Base-by-base conservation (phyloP, 2,329 filamentous ascomycete species). In the Aspergillus costaricaensis region DNA sequence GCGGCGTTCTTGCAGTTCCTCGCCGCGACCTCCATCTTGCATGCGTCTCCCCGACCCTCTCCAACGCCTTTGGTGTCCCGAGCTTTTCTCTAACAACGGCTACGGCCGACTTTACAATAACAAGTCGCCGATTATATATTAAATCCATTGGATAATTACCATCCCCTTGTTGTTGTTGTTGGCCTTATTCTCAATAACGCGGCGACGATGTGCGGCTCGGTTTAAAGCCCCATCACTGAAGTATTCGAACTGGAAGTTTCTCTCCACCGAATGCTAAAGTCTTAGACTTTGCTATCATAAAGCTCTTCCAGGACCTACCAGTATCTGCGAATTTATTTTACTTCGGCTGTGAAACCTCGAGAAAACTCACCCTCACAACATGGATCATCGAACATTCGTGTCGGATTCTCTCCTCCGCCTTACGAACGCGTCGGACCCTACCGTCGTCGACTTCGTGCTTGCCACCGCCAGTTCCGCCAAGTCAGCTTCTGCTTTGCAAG, bases 381-480 rank as follows among this genome's bases (percentile, higher is more conserved):
- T 79, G 77, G 75, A 78, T 51, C 70, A 74, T 60, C 72, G 72
- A 56, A 75, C 72, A 14, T 79, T 79, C 58, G 71, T 79, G n/a
- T 83, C 81, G 55, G 82, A 84, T 68, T 79, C 81, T 58, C 76
- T 84, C 58, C 77, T 83, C 65, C 80, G 79, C 59, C 77, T 86
- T 54, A 81, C 83, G 39, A 83, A 83, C 63, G 83, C 80, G 51
- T 84, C 83, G 41, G 84, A 86, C 62, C 75, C 80, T 38, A 85
- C 84, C 55, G 77, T 84, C 53, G 74, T 86, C 62, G 84, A 86
- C 72, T 86, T 85, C 65, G 79, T 86, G 23, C 78, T 84, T 57
- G 81, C 82, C 47, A 84, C 83, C 15, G 83, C 84, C 9, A 76
- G 74, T 65, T 78, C 79, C 21, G 79, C 81, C 47, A 83, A 82